Evolutionary conservation across 2,329 filamentous ascomycete species (phyloP).

Genomic region (Fusarium proliferatum): DNA sequence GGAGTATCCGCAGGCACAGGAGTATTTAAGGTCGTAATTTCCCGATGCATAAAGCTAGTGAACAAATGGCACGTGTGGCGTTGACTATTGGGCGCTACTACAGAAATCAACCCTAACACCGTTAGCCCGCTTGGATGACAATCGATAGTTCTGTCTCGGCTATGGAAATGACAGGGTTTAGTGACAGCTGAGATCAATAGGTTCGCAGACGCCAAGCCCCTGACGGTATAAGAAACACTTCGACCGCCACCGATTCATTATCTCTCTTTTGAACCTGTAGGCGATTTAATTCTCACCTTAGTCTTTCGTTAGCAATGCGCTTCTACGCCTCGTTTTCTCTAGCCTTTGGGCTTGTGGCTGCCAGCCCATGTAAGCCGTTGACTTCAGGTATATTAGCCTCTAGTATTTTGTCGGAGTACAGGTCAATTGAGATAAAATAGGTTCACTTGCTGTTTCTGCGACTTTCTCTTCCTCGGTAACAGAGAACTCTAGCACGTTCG

Average conservation of each 20-base stretch:
- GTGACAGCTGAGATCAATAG: background rate
- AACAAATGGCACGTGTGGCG: background rate
- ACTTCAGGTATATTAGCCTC: background rate
- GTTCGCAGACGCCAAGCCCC: background rate
- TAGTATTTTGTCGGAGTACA: rapidly evolving
- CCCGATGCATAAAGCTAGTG: background rate
- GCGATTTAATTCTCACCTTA: background rate
- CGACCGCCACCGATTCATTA: background rate
- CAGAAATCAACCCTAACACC: background rate
- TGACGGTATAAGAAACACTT: background rate
- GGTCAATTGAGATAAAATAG: background rate
- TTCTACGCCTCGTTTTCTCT: background rate
- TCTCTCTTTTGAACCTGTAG: background rate
- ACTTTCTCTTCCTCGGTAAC: rapidly evolving
- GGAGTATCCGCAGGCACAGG: background rate
- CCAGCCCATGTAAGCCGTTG: background rate
- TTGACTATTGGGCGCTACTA: background rate
- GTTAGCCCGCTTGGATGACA: background rate
- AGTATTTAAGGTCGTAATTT: background rate
- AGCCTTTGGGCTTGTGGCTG: background rate
- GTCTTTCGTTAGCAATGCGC: background rate
- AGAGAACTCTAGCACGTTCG: background rate
- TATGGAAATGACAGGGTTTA: background rate
- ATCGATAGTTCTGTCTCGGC: background rate
- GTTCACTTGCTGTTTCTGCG: background rate